Evolutionary conservation across 768 basidiomycete genomes (phyloP).

Genomic region (Tricholoma hemisulphureum): DNA sequence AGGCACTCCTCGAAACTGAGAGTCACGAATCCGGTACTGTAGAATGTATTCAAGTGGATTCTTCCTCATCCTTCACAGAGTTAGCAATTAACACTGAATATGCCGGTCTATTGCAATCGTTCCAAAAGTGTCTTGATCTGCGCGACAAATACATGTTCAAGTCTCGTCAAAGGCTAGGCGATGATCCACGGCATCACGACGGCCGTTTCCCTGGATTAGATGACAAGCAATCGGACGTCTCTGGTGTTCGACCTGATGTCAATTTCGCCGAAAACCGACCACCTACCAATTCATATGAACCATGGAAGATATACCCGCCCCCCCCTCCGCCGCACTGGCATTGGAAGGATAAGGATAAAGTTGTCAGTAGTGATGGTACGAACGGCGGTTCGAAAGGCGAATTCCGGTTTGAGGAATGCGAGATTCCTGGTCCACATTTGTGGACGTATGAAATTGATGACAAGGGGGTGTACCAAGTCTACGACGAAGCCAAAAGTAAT

Average conservation of each 20-base stretch:
- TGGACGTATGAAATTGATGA: constrained; percentile 77
- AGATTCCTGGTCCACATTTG: constrained; percentile 65
- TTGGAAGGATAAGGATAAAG: constrained; percentile 57
- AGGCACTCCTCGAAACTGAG: constrained; percentile 27
- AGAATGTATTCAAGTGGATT: not conserved
- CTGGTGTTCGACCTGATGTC: constrained; percentile 65
- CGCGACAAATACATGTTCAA: constrained; percentile 93
- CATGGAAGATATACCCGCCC: constrained; percentile 89
- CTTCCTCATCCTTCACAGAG: constrained; percentile 21
- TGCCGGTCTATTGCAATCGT: constrained; percentile 59
- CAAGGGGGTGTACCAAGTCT: constrained; percentile 90
- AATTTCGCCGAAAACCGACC: constrained; percentile 29
- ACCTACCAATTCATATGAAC: constrained; percentile 36
- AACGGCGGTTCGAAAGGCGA: constrained; percentile 35
- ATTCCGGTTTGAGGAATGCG: constrained; percentile 70
- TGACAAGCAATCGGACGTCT: constrained; percentile 60
- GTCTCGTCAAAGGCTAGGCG: constrained; percentile 89
- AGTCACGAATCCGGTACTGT: constrained; percentile 29
- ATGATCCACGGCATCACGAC: constrained; percentile 92
- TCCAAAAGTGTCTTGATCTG: constrained; percentile 83
- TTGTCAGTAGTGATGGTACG: constrained; percentile 41
- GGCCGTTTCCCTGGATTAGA: constrained; percentile 68
- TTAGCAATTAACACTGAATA: constrained; percentile 44
- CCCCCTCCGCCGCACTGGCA: constrained; percentile 98
- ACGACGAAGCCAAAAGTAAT: constrained; percentile 42